Percentiles rank a stretch among this genome's conserved stretches.
phyloP scores from a whole-genome alignment of 2,329 filamentous ascomycete genomes.

The Colletotrichum echinochloae region DNA sequence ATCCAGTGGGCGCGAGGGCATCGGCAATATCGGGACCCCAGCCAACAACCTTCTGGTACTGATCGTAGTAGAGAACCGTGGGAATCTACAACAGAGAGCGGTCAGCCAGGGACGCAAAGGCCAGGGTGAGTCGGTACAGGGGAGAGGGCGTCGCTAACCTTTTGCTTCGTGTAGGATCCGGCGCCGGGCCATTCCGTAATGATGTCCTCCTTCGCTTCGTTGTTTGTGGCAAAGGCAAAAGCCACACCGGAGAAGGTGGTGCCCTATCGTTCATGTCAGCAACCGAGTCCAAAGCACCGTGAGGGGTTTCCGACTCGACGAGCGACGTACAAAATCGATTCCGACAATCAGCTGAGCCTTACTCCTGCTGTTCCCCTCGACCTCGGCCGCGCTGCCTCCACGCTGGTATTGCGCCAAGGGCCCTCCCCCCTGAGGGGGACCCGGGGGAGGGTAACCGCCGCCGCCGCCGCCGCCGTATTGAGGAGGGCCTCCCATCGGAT shows the following conservation, averaged over 20 bases:
- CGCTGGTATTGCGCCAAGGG: slow-evolving; percentile 50
- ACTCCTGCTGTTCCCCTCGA: slow-evolving; percentile 88
- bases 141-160: slow-evolving; percentile 70
- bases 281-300: slow-evolving; percentile 1
- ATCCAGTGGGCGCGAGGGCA: slow-evolving; percentile 94
- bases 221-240: slow-evolving; percentile 97
- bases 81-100: slow-evolving; percentile 77
- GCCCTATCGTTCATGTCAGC: slow-evolving; percentile 66
- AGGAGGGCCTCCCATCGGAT: slow-evolving; percentile 56
- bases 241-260: slow-evolving; percentile 98
- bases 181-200: slow-evolving; percentile 99
- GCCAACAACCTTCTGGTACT: slow-evolving; percentile 99
- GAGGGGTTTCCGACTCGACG: neutral
- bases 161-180: slow-evolving; percentile 98
- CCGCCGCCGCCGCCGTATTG: slow-evolving; percentile 59
- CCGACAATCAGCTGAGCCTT: slow-evolving; percentile 98
- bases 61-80: slow-evolving; percentile 99
- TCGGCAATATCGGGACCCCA: slow-evolving; percentile 99
- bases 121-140: no score
- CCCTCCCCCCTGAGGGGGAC: slow-evolving; percentile 53
- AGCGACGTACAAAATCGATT: slow-evolving; percentile 88
- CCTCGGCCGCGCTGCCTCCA: slow-evolving; percentile 72
- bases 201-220: slow-evolving; percentile 97
- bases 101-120: slow-evolving; percentile 11
- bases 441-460: slow-evolving; percentile 61